Base-by-base conservation (phyloP, 331 rosid genomes). In the Erythrophleum ivorense region DNA sequence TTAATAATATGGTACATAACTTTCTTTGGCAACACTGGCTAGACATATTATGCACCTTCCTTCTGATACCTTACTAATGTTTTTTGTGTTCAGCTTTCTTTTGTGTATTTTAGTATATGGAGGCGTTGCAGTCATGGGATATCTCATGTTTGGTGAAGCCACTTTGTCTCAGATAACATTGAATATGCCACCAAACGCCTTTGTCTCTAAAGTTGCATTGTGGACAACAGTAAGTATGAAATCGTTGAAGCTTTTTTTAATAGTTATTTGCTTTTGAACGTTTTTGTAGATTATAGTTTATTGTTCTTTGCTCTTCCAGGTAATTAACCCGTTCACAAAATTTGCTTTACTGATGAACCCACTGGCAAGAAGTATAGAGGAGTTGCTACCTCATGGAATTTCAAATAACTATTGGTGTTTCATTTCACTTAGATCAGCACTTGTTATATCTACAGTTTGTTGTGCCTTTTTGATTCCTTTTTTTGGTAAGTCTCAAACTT, bases 301-400 rank as follows among this genome's bases (percentile, higher is more conserved):
- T 2, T 79, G 38, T 83, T 72, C 18, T 72, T 62, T 80, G 36
- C 68, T 83, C 55, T 80, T 81, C 57, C 92, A 93, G 96, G 96
- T 93, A 78, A 64, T 93, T 80, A 88, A 88, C 74, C 97, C 96
- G 0, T 74, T 90, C 75, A 91, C 96, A 9, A 93, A 93, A 91
- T 94, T 85, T 92, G 95, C 98, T 19, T 73, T 93, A 76, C 60
- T 93, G 86, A 83, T 93, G 90, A 93, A 91, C 78, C 96, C 96
- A 16, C 78, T 93, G 84, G 96, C 94, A 82, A 89, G 94, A 80
- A 87, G 97, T 83, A 76, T 93, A 45, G 97, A 93, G 85, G 97
- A 93, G 88, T 88, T 91, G 85, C 83, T 93, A 33, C 91, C 96
- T 0, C 15, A 65, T 0, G 67, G 85, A 70, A 57, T 89, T 62